A percentile compares a stretch with the other conserved stretches of the same genome.
These are phyloP conservation scores for Dothideomycetes sp. DNA, from an alignment of 2,329 filamentous ascomycete genomes.

Conservation along the genomic window DNA sequence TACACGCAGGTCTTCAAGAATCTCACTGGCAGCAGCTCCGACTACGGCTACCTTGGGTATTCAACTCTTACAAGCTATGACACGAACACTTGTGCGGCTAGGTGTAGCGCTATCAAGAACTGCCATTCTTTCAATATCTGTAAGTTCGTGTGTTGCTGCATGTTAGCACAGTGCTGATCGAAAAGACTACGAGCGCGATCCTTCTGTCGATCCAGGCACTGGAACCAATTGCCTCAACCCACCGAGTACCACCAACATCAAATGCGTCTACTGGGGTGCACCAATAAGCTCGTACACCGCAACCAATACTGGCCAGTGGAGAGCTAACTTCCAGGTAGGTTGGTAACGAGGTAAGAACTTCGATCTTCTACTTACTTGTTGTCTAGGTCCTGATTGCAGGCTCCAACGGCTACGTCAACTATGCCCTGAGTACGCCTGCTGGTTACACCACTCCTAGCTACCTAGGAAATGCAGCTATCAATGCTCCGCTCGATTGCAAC, in stretches of 20 bases:
- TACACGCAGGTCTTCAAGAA: conserved; percentile 9
- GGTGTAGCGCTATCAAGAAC: conserved; percentile 8
- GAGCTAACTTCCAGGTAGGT: conserved; percentile 21
- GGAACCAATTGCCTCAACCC: conserved; percentile 13
- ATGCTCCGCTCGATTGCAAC: conserved; percentile 21
- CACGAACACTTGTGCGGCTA: conserved; percentile 4
- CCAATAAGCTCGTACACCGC: conserved; percentile 17
- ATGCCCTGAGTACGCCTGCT: conserved; percentile 1
- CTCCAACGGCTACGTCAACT: conserved; percentile 3
- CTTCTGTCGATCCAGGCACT: conserved; percentile 8
- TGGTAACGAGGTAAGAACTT: too few relatives aligned
- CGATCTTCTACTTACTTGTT: too few relatives aligned
- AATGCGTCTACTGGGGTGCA: conserved; percentile 25
- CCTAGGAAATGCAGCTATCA: conserved; percentile 24
- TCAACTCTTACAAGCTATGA: conserved; percentile 7
- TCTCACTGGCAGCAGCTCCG: conserved; percentile 8
- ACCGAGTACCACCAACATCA: conserved; percentile 16
- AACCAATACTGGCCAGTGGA: conserved; percentile 22
- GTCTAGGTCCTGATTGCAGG: conserved; percentile 4
- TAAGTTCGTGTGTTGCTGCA: conserved; percentile 10
- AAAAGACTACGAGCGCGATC: conserved; percentile 10
- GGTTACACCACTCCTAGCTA: conserved; percentile 13
- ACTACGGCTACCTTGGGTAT: conserved; percentile 10
- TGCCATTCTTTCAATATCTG: conserved; percentile 11
- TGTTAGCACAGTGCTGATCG: neutral